Evolutionary conservation across 2,329 filamentous ascomycete species (phyloP).

Genomic region (Teratosphaeria pseudoeucalypti): DNA sequence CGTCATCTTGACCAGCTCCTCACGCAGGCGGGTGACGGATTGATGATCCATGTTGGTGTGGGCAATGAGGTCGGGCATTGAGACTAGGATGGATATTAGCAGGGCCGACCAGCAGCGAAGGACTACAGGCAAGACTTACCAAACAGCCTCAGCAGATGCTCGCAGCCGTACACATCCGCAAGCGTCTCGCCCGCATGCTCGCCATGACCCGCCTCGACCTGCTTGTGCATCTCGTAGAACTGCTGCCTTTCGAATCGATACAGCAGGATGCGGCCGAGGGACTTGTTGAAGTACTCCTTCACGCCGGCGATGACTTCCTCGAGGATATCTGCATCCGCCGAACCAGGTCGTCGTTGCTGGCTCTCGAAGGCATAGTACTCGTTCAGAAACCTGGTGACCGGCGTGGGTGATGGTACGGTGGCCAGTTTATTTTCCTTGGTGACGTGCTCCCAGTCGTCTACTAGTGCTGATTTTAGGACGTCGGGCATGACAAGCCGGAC

Average conservation of each 20-base stretch:
- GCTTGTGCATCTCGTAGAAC: slow-evolving; percentile 65
- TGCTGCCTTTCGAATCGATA: slow-evolving; percentile 92
- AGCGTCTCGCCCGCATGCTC: slow-evolving; percentile 60
- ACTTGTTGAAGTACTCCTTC: slow-evolving; percentile 88
- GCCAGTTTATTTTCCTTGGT: slow-evolving; percentile 91
- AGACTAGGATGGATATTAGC: slow-evolving; percentile 47
- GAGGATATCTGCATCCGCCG: slow-evolving; percentile 70
- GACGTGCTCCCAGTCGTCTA: slow-evolving; percentile 98
- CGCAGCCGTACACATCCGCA: slow-evolving; percentile 79
- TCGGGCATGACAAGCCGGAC: slow-evolving; percentile 83
- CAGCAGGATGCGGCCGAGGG: slow-evolving; percentile 74
- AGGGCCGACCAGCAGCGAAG: neutral
- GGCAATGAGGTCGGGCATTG: slow-evolving; percentile 82
- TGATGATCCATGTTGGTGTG: slow-evolving; percentile 98
- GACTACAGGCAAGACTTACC: slow-evolving; percentile 47
- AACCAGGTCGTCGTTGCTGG: slow-evolving; percentile 53
- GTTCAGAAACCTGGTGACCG: slow-evolving; percentile 67
- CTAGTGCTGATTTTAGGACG: slow-evolving; percentile 78
- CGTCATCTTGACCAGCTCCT: slow-evolving; percentile 79
- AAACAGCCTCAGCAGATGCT: slow-evolving; percentile 80
- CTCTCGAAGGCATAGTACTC: slow-evolving; percentile 74
- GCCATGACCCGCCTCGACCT: slow-evolving; percentile 50
- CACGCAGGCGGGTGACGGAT: slow-evolving; percentile 75
- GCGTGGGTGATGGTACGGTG: slow-evolving; percentile 64
- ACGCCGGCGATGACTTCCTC: slow-evolving; percentile 81